A percentile compares a stretch with the other conserved stretches of the same genome.
Evolutionary conservation across 306 rosid species (phyloP).

Genomic region (Vigna nakashimae): DNA sequence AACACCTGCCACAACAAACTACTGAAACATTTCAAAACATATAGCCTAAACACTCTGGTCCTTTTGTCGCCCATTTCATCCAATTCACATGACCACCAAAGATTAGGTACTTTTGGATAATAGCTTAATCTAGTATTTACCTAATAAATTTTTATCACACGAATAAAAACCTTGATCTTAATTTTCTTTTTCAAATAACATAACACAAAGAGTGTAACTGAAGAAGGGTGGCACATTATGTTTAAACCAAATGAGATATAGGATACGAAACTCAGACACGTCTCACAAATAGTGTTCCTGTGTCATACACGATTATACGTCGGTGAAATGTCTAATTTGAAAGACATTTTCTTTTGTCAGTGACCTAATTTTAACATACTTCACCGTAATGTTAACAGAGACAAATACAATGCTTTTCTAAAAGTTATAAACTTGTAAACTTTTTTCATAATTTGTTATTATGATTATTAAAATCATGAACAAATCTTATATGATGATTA

Average conservation of each 20-base stretch:
- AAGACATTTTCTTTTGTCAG: too few relatives aligned
- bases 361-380: too few relatives aligned
- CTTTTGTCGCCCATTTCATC: not conserved
- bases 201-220: not conserved
- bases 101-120: not conserved
- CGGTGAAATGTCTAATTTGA: too few relatives aligned
- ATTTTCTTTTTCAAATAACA: not conserved
- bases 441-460: too few relatives aligned
- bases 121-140: not conserved
- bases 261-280: not conserved
- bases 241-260: conserved; percentile 4
- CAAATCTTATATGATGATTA: too few relatives aligned
- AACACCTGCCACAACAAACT: conserved; percentile 1
- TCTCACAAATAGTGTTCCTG: too few relatives aligned
- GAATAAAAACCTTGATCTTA: not conserved
- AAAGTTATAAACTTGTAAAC: too few relatives aligned
- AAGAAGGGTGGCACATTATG: not conserved
- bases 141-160: not conserved
- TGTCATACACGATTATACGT: too few relatives aligned
- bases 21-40: not conserved
- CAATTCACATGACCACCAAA: not conserved
- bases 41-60: not conserved
- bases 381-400: too few relatives aligned
- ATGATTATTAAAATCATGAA: too few relatives aligned
- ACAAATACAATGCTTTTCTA: too few relatives aligned